Evolutionary conservation across 2,329 filamentous ascomycete species (phyloP).

Genomic region (Exserohilum turcica): DNA sequence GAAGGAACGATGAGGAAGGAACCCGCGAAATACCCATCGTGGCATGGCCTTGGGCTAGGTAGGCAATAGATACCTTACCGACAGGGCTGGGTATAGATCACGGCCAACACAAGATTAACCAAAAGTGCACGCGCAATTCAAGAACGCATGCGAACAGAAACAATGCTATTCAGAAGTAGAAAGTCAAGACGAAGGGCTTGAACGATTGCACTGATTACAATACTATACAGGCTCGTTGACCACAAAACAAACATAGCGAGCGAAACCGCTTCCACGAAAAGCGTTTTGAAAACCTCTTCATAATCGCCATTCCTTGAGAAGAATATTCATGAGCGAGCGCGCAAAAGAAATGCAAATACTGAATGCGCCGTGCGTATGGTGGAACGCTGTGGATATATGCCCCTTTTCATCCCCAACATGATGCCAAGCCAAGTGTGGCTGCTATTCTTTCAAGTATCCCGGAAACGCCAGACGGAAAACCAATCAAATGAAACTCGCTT

Average conservation of each 20-base stretch:
- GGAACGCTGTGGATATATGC: background rate
- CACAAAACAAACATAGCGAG: no score
- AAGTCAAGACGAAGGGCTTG: background rate
- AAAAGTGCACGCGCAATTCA: no score
- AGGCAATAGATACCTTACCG: no score
- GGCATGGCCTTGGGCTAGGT: no score
- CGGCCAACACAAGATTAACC: no score
- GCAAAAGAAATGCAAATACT: background rate
- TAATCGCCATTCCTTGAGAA: no score
- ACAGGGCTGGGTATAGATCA: no score
- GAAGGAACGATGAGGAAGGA: background rate
- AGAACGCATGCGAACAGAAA: no score
- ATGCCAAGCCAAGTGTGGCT: background rate
- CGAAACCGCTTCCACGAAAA: no score
- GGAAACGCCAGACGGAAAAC: constrained; percentile 15
- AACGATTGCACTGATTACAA: background rate
- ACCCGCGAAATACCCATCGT: background rate
- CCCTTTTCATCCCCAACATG: constrained; percentile 7
- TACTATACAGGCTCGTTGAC: background rate
- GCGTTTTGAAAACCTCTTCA: background rate
- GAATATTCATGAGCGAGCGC: background rate
- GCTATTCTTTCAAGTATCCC: constrained; percentile 1
- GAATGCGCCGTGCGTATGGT: background rate
- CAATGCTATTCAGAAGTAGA: no score
- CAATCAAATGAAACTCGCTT: constrained; percentile 30